A percentile compares a stretch with the other conserved stretches of the same genome.
Conservation (phyloP, 1,284 basidiomycete species). For the Rhodotorula sp. region DNA sequence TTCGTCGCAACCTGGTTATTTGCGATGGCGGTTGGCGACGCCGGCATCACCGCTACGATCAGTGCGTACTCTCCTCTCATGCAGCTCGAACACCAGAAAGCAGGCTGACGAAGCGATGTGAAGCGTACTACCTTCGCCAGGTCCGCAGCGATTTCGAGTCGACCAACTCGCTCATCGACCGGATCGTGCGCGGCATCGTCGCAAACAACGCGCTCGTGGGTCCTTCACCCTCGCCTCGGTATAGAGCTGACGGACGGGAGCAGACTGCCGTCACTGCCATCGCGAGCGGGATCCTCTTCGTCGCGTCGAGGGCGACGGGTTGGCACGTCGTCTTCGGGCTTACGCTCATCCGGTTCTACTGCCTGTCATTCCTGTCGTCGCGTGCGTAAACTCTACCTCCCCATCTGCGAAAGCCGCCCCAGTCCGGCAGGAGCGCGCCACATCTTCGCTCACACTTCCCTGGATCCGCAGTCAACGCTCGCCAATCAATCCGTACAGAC, state of each 20-base stretch:
- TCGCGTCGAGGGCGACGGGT: background rate
- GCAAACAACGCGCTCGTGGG: constrained; percentile 11
- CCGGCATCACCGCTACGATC: background rate
- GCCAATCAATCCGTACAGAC: background rate
- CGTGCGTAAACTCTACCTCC: background rate
- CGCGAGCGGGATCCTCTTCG: background rate
- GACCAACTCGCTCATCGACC: constrained; percentile 4
- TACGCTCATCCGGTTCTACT: background rate
- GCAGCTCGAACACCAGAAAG: background rate
- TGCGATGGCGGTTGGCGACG: background rate
- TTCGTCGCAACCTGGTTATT: constrained; percentile 4
- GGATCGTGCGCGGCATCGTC: background rate
- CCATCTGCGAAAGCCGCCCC: too few relatives aligned
- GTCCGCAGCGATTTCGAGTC: background rate
- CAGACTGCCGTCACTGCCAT: constrained; percentile 7
- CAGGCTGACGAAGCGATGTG: background rate
- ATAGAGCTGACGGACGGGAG: background rate
- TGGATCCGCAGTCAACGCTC: background rate
- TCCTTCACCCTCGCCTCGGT: too few relatives aligned
- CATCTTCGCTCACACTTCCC: too few relatives aligned
- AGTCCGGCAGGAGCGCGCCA: too few relatives aligned
- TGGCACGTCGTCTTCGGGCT: constrained; percentile 5
- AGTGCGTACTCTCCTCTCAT: background rate
- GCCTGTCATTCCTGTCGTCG: background rate
- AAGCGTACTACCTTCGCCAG: background rate